Percentiles rank a stretch among this genome's conserved stretches.
phyloP scores from a whole-genome alignment of 164 flowering plant species.

The Kingdonia uniflora region DNA sequence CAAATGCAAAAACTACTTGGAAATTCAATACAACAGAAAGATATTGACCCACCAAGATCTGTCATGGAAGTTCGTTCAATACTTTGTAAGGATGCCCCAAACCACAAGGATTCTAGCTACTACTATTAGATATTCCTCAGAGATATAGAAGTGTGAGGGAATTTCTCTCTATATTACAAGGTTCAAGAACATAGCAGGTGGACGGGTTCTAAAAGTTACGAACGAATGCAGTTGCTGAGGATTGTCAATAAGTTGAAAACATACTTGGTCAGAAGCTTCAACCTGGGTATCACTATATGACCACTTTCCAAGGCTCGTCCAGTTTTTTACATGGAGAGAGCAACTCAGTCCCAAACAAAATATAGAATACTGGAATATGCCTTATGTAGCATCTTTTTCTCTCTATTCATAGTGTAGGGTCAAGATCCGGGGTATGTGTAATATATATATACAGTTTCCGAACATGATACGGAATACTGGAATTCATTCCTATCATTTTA shows the following conservation, averaged over 20 bases:
- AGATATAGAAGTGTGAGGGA: background rate
- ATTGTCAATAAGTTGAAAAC: too few species aligned
- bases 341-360: background rate
- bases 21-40: constrained; percentile 63
- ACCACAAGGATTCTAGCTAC: constrained; percentile 37
- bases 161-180: background rate
- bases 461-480: too few species aligned
- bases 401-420: too few species aligned
- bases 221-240: too few species aligned
- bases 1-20: constrained; percentile 86
- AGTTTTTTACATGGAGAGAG: constrained; percentile 10
- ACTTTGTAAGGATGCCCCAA: constrained; percentile 67
- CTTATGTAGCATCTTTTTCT: too few species aligned
- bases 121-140: constrained; percentile 21
- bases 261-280: too few species aligned
- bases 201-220: too few species aligned
- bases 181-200: background rate
- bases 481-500: too few species aligned
- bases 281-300: background rate
- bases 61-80: constrained; percentile 79
- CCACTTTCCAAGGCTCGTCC: background rate
- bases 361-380: too few species aligned
- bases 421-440: too few species aligned
- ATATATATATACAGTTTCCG: too few species aligned
- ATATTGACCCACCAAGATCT: constrained; percentile 75